phyloP scores from a whole-genome alignment of 2,329 filamentous ascomycete genomes.

The Coniochaeta sp. region DNA sequence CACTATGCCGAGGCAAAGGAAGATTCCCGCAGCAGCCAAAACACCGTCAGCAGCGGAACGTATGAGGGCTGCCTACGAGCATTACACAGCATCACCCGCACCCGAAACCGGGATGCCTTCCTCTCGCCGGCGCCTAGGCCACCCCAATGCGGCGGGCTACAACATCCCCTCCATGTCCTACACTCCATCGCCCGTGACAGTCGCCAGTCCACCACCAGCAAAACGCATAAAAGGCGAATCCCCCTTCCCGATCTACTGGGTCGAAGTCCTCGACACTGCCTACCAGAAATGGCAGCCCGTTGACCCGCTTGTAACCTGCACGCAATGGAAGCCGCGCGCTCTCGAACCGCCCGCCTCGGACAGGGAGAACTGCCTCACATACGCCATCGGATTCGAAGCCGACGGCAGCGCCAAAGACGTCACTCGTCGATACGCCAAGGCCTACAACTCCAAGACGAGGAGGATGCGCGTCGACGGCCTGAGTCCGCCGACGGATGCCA shows the following conservation, averaged over 20 bases:
- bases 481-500: background rate
- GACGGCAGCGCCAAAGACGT: slow-evolving; percentile 77
- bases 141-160: slow-evolving; percentile 48
- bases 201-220: slow-evolving; percentile 29
- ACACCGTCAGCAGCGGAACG: slow-evolving; percentile 23
- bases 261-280: slow-evolving; percentile 80
- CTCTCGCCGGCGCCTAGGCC: slow-evolving; percentile 41
- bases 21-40: slow-evolving; percentile 23
- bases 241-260: slow-evolving; percentile 82
- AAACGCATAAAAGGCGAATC: slow-evolving; percentile 63
- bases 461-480: slow-evolving; percentile 65
- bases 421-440: slow-evolving; percentile 79
- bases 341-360: slow-evolving; percentile 82
- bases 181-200: slow-evolving; percentile 13
- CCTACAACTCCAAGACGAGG: slow-evolving; percentile 84
- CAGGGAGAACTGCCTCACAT: slow-evolving; percentile 67
- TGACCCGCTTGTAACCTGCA: slow-evolving; percentile 76
- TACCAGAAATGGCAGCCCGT: slow-evolving; percentile 89
- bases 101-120: slow-evolving; percentile 24
- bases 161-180: slow-evolving; percentile 35
- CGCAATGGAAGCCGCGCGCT: slow-evolving; percentile 65
- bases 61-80: slow-evolving; percentile 31
- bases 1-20: slow-evolving; percentile 33
- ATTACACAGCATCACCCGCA: slow-evolving; percentile 11
- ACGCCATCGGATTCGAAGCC: slow-evolving; percentile 79